Base-by-base conservation (phyloP, 768 basidiomycete genomes). In the Cytidiella melzeri region DNA sequence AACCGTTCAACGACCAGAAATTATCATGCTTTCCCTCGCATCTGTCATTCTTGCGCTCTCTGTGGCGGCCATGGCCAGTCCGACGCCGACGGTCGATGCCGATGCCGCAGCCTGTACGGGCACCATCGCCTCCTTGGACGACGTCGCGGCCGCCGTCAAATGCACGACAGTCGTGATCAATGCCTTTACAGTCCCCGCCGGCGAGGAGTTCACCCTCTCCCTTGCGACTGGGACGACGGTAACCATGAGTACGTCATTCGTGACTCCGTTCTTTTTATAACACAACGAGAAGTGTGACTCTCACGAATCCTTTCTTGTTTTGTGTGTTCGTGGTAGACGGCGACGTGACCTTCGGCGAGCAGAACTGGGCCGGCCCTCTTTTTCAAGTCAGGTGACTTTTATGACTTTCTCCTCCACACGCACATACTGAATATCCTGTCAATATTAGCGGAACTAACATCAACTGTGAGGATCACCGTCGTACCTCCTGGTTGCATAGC, bases 101-200 rank as follows among this genome's bases (percentile, higher is more conserved):
- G 30, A 43, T 1, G 37, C 57, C 40, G 42, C 42, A 24, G 41
- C 48, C 25, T 79, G 78, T 56, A 72, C 72, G 1, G 79, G 76
- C n/a, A 76, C 72, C 0, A 81, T 82, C 55, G 69, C 70, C 15
- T 79, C 79, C 0, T 59, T 81, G 48, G 50, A 50, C 46, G 80
- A 83, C 54, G 75, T 82, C 27, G 56, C 62, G 28, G 64, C 58
- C 47, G 82, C 83, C 18, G 72, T 77, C 25, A 54, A 68, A 54
- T 85, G 83, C 60, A 76, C 70, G 1, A 79, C 76, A 3, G 75
- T 84, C 47, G 76, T 75, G 55, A 74, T 83, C 58, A 69, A 77
- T 37, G 53, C 64, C 9, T 81, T 83, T 62, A 78, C 74, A 6
- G 81, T 82, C 28, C 75, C 80, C 11, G 74, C 70, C 27, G 80